These are phyloP conservation scores for Ceratocystis smalleyi DNA, from an alignment of 2,329 filamentous ascomycete species.

Conservation along the genomic window DNA sequence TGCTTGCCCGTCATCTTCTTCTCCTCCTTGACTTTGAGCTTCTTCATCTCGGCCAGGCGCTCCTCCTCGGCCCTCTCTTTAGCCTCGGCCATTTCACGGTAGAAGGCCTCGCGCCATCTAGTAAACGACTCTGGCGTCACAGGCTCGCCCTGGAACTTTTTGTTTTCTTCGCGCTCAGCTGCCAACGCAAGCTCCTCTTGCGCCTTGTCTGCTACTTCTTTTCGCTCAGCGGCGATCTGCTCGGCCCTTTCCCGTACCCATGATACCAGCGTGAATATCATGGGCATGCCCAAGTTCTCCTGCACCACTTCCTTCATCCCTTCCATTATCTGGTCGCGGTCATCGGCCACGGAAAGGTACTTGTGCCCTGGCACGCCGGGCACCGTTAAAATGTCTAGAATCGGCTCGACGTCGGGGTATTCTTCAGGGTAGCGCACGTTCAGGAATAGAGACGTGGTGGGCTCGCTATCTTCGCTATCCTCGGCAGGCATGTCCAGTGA, in stretches of 20 bases:
- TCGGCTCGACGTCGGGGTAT: slow-evolving; percentile 77
- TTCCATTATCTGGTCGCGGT: slow-evolving; percentile 59
- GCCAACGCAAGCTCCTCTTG: slow-evolving; percentile 40
- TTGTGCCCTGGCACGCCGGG: slow-evolving; percentile 53
- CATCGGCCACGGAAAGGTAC: slow-evolving; percentile 63
- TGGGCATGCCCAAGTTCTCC: slow-evolving; percentile 92
- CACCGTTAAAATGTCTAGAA: slow-evolving; percentile 62
- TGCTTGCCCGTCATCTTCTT: slow-evolving; percentile 57
- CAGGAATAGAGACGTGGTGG: slow-evolving; percentile 54
- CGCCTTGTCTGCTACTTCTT: slow-evolving; percentile 44
- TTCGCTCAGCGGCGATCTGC: slow-evolving; percentile 59
- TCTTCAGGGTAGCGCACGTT: slow-evolving; percentile 77
- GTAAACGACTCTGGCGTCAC: slow-evolving; percentile 80
- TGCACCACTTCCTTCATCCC: slow-evolving; percentile 60
- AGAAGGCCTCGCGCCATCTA: slow-evolving; percentile 65
- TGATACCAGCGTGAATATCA: slow-evolving; percentile 85
- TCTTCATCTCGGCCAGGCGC: slow-evolving; percentile 66
- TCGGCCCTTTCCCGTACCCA: slow-evolving; percentile 85
- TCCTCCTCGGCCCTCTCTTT: slow-evolving; percentile 56
- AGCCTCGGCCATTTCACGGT: slow-evolving; percentile 64
- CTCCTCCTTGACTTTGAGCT: slow-evolving; percentile 51
- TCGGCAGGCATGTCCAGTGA: slow-evolving; percentile 61
- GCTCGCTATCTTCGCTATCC: slow-evolving; percentile 42
- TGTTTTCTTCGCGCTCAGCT: slow-evolving; percentile 81
- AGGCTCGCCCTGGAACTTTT: slow-evolving; percentile 81